Percentiles rank a stretch among this genome's conserved stretches.
These are phyloP conservation scores for Lanmaoa pseudosensibilis DNA, from an alignment of 768 basidiomycete genomes.

Conservation along the genomic window DNA sequence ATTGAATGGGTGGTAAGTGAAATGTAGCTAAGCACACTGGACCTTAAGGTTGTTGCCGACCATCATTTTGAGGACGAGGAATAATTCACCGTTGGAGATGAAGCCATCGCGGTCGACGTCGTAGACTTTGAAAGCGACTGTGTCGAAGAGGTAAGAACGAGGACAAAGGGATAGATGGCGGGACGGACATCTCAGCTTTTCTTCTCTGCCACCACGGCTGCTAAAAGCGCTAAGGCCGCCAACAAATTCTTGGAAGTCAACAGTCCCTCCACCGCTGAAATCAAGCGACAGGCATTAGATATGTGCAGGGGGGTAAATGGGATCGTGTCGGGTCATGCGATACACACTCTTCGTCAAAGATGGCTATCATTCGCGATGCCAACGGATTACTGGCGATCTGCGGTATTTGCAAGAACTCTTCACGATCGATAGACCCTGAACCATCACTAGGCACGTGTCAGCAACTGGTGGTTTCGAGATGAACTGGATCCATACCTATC, in stretches of 20 bases:
- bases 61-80: conserved; percentile 99
- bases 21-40: conserved; percentile 6
- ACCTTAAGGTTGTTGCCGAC: conserved; percentile 99
- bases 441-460: conserved; percentile 64
- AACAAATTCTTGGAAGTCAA: conserved; percentile 99
- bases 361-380: conserved; percentile 97
- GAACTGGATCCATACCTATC: conserved; percentile 62
- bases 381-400: conserved; percentile 98
- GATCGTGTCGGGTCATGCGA: conserved; percentile 6
- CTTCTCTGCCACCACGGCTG: conserved; percentile 93
- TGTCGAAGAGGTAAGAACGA: conserved; percentile 1
- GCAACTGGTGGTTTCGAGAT: not conserved
- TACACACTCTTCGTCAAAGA: conserved; percentile 98
- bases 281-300: not conserved
- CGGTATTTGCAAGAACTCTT: conserved; percentile 98
- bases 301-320: not conserved
- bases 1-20: not conserved
- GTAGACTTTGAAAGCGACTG: conserved; percentile 99
- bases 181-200: conserved; percentile 88
- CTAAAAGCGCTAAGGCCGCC: conserved; percentile 97
- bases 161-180: not conserved
- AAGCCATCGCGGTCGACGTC: conserved; percentile 97
- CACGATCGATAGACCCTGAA: conserved; percentile 96
- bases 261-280: conserved; percentile 90
- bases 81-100: conserved; percentile 98